Conservation (phyloP, 148 eudicot genomes). For the Vaccinium corymbosum region DNA sequence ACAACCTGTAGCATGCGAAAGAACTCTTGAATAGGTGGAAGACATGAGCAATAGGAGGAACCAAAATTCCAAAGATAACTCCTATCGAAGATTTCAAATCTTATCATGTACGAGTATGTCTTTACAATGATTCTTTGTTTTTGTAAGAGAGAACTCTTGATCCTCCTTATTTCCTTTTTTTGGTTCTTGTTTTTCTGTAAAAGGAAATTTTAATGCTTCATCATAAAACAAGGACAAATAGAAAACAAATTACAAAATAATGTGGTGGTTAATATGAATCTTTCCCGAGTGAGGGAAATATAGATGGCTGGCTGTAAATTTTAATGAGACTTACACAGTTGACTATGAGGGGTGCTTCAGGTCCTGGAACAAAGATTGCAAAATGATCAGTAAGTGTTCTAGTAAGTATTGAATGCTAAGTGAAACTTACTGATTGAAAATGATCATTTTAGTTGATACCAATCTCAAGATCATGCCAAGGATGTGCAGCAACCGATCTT, state of each 20-base stretch:
- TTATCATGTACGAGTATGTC: neutral
- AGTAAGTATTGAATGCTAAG: neutral
- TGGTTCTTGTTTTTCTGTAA: neutral
- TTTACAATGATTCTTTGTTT: neutral
- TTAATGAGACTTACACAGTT: constrained; percentile 8
- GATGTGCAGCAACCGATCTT: constrained; percentile 92
- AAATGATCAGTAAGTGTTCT: neutral
- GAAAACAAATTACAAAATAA: neutral
- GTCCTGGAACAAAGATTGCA: constrained; percentile 8
- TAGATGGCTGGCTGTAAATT: neutral
- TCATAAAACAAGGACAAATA: neutral
- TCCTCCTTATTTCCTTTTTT: neutral
- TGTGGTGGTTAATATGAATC: neutral
- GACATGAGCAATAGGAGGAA: neutral
- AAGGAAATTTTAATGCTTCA: neutral
- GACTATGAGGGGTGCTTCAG: constrained; percentile 17
- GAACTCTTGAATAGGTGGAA: neutral
- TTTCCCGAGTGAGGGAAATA: neutral
- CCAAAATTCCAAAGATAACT: neutral
- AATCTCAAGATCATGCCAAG: constrained; percentile 96
- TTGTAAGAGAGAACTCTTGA: neutral
- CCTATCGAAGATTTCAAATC: neutral
- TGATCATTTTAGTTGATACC: constrained; percentile 31
- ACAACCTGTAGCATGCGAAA: constrained; percentile 40
- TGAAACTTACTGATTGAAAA: neutral